A percentile compares a stretch with the other conserved stretches of the same genome.
phyloP scores from a whole-genome alignment of 495 filamentous ascomycete species.

The Thozetella sp. region DNA sequence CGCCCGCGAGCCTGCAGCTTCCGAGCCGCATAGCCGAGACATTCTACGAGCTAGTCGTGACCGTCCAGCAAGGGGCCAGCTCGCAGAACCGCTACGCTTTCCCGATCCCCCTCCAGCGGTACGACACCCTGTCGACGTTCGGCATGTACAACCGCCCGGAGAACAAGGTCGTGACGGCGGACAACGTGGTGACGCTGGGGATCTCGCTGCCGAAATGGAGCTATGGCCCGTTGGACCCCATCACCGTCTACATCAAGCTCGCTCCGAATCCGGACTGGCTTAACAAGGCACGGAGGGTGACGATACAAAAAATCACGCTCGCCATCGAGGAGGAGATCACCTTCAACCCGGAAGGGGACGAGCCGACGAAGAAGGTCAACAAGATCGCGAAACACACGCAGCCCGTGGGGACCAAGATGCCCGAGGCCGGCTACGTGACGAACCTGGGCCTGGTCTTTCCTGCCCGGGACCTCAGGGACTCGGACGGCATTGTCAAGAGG shows the following conservation, averaged over 20 bases:
- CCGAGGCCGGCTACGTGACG: slow-evolving; percentile 85
- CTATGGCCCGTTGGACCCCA: slow-evolving; percentile 92
- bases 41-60: slow-evolving; percentile 94
- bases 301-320: slow-evolving; percentile 91
- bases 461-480: slow-evolving; percentile 83
- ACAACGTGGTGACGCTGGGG: slow-evolving; percentile 89
- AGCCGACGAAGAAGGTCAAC: slow-evolving; percentile 89
- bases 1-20: slow-evolving; percentile 89
- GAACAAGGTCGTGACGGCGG: slow-evolving; percentile 77
- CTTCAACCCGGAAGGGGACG: slow-evolving; percentile 97
- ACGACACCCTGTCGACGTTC: slow-evolving; percentile 96
- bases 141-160: slow-evolving; percentile 99
- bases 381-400: slow-evolving; percentile 84
- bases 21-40: slow-evolving; percentile 93
- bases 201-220: slow-evolving; percentile 95
- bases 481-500: slow-evolving; percentile 84
- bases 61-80: slow-evolving; percentile 84
- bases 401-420: slow-evolving; percentile 75
- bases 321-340: slow-evolving; percentile 96
- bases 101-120: slow-evolving; percentile 86
- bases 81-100: slow-evolving; percentile 89
- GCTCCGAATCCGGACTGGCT: slow-evolving; percentile 91
- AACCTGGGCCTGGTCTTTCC: slow-evolving; percentile 92
- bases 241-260: slow-evolving; percentile 92
- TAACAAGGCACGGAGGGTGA: slow-evolving; percentile 85